Base-by-base conservation (phyloP, 352 stramenopile genomes). In the Lagenidium sp. region DNA sequence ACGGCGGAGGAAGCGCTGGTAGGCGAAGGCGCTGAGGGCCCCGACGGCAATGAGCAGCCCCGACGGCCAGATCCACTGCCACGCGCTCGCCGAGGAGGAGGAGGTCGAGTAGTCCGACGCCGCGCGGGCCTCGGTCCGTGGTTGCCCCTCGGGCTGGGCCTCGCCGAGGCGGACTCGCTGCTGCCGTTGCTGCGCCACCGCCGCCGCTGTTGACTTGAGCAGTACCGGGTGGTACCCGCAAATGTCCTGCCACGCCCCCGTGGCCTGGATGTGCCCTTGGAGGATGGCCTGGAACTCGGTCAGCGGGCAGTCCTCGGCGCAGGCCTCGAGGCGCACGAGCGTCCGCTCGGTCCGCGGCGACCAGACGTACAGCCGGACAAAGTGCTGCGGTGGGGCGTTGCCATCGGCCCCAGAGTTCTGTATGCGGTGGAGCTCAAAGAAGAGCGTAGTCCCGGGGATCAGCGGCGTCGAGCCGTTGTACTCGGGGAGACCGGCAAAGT, bases 341-440 rank as follows among this genome's bases (percentile, higher is more conserved):
- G 60, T 82, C 16, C 69, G 71, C 19, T 49, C 40, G 18, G 55
- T 79, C 50, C 64, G 59, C 2, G 77, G 77, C 11, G 73, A 84
- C 77, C 77, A 89, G 7, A 89, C 66, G 39, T 73, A 89, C 23
- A 86, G 53, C 36, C 68, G 60, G 20, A 89, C 56, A 19, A 86
- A 73, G 45, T 79, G 53, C 40, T 73, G 43, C 7, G 47, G 32
- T 8, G 38, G 42, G 1, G 50, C 29, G 25, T 52, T 53, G 15
- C 55, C 48, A 22, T 57, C 39, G 11, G 40, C 44, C 12, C 36
- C 52, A 32, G 41, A 4, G 45, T 24, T 54, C 13, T 36, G 22
- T 20, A 58, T 53, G 23, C 68, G 65, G 42, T 84, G 68, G 6
- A 90, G 57, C 48, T 90, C 77, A 25, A 90, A 85, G 50, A 84